Conservation (phyloP, 2,329 filamentous ascomycete genomes). For the Huntiella omanensis region DNA sequence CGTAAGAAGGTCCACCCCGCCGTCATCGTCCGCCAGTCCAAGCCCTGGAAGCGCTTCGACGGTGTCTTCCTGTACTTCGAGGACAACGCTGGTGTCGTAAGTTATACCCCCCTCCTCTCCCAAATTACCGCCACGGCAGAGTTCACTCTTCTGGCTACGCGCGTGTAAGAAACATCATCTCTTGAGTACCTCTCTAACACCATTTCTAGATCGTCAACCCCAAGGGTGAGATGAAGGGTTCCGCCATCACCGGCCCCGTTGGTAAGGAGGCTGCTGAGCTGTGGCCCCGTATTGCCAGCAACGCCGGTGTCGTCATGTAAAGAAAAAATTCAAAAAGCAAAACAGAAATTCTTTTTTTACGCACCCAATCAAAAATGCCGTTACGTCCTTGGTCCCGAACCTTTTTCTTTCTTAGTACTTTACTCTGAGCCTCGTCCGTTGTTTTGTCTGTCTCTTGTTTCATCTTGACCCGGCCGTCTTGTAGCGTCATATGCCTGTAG, state of each 20-base stretch:
- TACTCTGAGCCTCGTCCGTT: not conserved
- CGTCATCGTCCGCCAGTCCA: conserved; percentile 95
- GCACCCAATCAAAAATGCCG: conserved; percentile 1
- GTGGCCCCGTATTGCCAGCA: conserved; percentile 99
- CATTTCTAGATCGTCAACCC: conserved; percentile 80
- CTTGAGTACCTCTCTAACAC: not conserved
- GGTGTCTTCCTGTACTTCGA: conserved; percentile 99
- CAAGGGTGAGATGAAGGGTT: conserved; percentile 99
- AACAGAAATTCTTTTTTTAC: conserved; percentile 14
- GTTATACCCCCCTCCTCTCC: conserved; percentile 23
- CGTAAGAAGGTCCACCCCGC: conserved; percentile 99
- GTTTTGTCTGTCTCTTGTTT: not conserved
- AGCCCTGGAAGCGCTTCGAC: conserved; percentile 97
- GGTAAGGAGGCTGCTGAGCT: conserved; percentile 99
- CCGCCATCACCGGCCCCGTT: conserved; percentile 95
- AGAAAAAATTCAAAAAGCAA: conserved; percentile 16
- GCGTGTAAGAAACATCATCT: too few species aligned
- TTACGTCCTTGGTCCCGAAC: conserved; percentile 2
- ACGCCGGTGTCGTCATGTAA: conserved; percentile 99
- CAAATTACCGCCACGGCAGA: not conserved
- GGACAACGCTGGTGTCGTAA: conserved; percentile 98
- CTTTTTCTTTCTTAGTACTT: not conserved
- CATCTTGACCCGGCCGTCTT: too few species aligned
- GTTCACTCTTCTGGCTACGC: not conserved
- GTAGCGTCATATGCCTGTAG: too few species aligned